Base-by-base conservation (phyloP, 2,329 filamentous ascomycete genomes). In the Sarocladium strictum region DNA sequence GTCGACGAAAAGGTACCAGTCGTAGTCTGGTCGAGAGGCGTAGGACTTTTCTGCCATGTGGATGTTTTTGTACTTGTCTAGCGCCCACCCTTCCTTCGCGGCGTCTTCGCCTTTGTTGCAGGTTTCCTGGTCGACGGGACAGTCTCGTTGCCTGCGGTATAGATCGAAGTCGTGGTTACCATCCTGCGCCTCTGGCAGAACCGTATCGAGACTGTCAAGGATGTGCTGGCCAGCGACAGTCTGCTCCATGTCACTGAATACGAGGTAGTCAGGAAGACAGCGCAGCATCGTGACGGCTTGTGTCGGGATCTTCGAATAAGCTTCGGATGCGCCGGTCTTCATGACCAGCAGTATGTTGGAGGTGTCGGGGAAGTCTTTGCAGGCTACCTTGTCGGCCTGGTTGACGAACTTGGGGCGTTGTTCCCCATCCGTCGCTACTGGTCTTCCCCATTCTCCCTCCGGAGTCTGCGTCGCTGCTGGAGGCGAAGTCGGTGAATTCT, bases 51-150 rank as follows among this genome's bases (percentile, higher is more conserved):
- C 75, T 12, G 79, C 75, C 63, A 83, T 81, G 62, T 82, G 80
- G 45, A 82, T 69, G 63, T 81, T 83, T 66, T 84, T 84, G 69
- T 81, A 84, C 67, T 82, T 83, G 68, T 84, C 81, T 37, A 84
- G 64, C 17, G 69, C 71, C 81, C 80, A 84, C 1, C 71, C 72
- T 51, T 27, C 7, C 5, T 17, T 51, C 29, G 47, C 47, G 6
- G 55, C 55, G 49, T 64, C 54, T 61, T 64, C 68, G 56, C 57
- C 32, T 63, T 65, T 69, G 56, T 71, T 71, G 59, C 77, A 76
- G 53, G 71, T 72, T 41, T 74, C 72, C 45, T 76, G 72, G 33
- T 75, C 71, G 52, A 72, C 63, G 24, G 69, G 66, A 57, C 78
- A 80, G 41, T 71, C 64, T 49, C 75, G 62, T 61, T 78, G 76